Base-by-base conservation (phyloP, 2,329 filamentous ascomycete species). In the Exophiala xenobiotica region DNA sequence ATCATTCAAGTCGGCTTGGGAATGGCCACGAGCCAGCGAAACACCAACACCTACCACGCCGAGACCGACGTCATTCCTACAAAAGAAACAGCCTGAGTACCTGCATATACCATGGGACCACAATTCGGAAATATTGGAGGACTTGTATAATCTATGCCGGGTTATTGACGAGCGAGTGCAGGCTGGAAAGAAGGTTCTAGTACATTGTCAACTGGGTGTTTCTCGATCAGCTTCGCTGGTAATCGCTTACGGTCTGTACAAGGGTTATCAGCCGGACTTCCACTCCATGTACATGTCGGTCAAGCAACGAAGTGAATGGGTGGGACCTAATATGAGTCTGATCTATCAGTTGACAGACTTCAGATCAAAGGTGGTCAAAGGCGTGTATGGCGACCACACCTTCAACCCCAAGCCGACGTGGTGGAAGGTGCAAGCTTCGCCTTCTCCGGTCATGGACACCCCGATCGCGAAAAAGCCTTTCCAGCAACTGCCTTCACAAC, bases 331-430 rank as follows among this genome's bases (percentile, higher is more conserved):
- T 64, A 85, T 85, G 82, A 84, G 82, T 59, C 70, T 85, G 49
- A 85, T 85, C 64, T 85, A 85, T 73, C 82, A 85, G 63, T 71
- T 85, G 41, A 82, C 82, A 23, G 82, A 85, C 64, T 85, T 85
- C 63, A 74, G 81, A 47, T 64, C 68, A 11, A 69, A 69, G 35
- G 57, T 75, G 27, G 49, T 53, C 48, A 67, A 50, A 64, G 69
- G 43, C 62, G 64, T 60, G 59, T 59, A 63, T 62, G 46, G 49
- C 2, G 55, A 58, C n/a, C 49, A 55, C 35, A 44, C 26, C 18
- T 51, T 52, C 37, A 37, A 44, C 11, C 53, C 59, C 19, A 40
- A 49, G 16, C 31, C 51, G 14, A 46, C 37, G 6, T 62, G 60
- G 60, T 62, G 55, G 55, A 51, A 55, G 44, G 31, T 53, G 14